Percentiles rank a stretch among this genome's conserved stretches.
These are phyloP conservation scores for Tetrapyrgos nigripes DNA, from an alignment of 1,284 basidiomycete species.

Conservation along the genomic window DNA sequence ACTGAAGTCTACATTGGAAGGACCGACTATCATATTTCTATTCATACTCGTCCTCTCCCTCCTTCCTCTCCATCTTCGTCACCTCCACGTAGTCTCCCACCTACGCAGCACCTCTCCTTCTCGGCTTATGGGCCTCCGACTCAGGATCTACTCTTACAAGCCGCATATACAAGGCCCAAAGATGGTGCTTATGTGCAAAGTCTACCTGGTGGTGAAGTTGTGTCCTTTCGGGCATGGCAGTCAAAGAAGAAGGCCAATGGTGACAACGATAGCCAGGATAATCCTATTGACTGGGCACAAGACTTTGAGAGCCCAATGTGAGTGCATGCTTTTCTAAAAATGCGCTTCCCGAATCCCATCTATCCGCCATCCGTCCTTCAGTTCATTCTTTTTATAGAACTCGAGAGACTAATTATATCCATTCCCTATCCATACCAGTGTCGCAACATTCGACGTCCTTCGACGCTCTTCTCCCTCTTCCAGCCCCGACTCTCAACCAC, in stretches of 20 bases:
- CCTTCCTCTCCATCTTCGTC: constrained; percentile 34
- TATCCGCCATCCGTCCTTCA: too few relatives aligned
- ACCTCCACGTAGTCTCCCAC: constrained; percentile 37
- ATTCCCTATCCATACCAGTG: constrained; percentile 47
- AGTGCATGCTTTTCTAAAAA: constrained; percentile 23
- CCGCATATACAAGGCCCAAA: constrained; percentile 69
- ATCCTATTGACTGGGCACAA: constrained; percentile 62
- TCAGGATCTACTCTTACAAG: constrained; percentile 70
- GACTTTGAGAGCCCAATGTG: constrained; percentile 66
- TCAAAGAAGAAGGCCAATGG: neutral
- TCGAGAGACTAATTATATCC: constrained; percentile 4
- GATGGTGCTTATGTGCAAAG: constrained; percentile 83
- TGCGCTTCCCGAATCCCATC: too few relatives aligned
- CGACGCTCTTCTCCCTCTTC: constrained; percentile 32
- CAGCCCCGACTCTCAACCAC: constrained; percentile 13
- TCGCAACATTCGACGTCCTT: constrained; percentile 83
- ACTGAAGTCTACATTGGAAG: constrained; percentile 81
- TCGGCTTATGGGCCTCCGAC: constrained; percentile 88
- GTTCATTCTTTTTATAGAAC: neutral
- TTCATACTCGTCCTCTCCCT: constrained; percentile 54
- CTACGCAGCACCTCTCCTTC: constrained; percentile 79
- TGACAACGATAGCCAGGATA: constrained; percentile 29
- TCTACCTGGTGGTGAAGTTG: constrained; percentile 75
- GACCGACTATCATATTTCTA: constrained; percentile 77
- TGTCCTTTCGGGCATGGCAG: constrained; percentile 67